Conservation (phyloP, 164 flowering plant species). For the Hamamelis virginiana region DNA sequence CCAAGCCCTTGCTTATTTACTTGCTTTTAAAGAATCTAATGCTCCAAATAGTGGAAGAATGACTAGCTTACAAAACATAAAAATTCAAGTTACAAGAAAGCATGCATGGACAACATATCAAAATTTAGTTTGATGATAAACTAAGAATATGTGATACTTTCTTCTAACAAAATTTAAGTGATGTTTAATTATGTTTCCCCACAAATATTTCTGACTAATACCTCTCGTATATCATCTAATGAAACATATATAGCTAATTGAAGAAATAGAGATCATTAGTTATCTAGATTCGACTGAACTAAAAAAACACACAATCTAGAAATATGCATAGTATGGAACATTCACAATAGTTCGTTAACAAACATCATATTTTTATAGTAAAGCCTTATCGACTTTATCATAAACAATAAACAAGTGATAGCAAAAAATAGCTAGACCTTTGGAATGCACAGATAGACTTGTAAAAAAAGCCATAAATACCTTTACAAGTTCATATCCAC, state of each 20-base stretch:
- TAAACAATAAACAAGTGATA: background rate
- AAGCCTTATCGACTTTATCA: background rate
- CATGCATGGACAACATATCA: background rate
- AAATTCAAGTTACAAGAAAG: background rate
- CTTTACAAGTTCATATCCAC: conserved; percentile 41
- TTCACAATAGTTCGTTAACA: background rate
- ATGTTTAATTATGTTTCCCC: background rate
- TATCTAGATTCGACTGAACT: no score
- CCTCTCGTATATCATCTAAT: background rate
- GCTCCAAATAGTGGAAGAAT: no score
- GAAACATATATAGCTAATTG: background rate
- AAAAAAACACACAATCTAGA: no score
- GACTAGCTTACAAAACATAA: background rate
- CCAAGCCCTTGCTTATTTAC: no score
- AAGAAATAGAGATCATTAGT: background rate
- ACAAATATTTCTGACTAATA: no score
- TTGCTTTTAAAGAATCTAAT: no score
- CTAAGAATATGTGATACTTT: background rate
- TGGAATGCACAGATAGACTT: background rate
- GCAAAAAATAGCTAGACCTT: background rate
- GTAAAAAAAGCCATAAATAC: conserved; percentile 21
- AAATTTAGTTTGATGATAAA: background rate
- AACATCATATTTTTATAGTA: background rate
- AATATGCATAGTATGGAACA: background rate
- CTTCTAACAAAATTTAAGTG: background rate